Conservation (phyloP, 1,284 basidiomycete species). For the Apiotrichum porosum region DNA sequence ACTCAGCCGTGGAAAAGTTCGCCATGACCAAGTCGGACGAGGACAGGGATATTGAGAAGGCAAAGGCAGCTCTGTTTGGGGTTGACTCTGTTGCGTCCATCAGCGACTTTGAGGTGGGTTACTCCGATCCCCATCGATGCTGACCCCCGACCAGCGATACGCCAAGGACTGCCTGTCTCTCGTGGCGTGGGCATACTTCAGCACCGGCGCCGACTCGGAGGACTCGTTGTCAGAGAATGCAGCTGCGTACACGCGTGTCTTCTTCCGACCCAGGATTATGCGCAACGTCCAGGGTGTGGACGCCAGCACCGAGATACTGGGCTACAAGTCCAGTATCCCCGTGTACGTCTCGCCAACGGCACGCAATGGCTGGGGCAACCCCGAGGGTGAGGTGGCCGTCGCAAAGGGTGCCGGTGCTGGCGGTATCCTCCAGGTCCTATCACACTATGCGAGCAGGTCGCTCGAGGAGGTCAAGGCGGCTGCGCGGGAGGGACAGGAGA, state of each 20-base stretch:
- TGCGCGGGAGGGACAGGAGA: conserved; percentile 26
- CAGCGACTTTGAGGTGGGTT: conserved; percentile 35
- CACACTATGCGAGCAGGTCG: conserved; percentile 47
- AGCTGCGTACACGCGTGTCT: conserved; percentile 67
- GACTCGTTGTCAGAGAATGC: conserved; percentile 59
- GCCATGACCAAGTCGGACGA: conserved; percentile 9
- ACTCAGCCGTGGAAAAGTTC: conserved; percentile 5
- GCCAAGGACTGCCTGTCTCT: conserved; percentile 61
- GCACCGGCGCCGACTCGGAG: conserved; percentile 71
- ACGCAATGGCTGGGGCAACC: conserved; percentile 50
- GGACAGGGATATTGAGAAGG: conserved; percentile 18
- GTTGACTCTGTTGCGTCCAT: conserved; percentile 33
- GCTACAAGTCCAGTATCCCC: conserved; percentile 64
- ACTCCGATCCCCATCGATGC: background rate
- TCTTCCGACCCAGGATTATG: conserved; percentile 75
- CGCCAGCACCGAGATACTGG: conserved; percentile 68
- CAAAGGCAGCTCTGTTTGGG: conserved; percentile 27
- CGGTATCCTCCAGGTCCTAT: conserved; percentile 49
- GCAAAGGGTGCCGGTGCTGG: conserved; percentile 48
- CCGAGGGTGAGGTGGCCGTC: conserved; percentile 49
- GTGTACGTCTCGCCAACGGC: conserved; percentile 72
- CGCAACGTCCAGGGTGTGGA: conserved; percentile 63
- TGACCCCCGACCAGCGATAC: conserved; percentile 41
- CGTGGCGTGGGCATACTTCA: conserved; percentile 72
- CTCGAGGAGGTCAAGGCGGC: conserved; percentile 50